Evolutionary conservation across 192 early-diverging fungal genomes (phyloP).

Genomic region (Thamnidium elegans): DNA sequence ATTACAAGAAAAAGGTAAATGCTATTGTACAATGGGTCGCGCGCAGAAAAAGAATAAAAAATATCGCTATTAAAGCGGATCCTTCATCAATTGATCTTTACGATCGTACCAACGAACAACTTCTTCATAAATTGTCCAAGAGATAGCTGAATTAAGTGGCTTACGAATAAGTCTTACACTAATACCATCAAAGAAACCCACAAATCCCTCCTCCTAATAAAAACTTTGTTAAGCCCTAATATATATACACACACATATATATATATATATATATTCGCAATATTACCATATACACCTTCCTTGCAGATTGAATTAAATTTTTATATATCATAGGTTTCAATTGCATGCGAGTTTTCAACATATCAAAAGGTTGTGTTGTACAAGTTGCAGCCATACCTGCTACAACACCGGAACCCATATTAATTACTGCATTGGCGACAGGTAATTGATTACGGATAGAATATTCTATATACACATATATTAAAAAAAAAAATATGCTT

Average conservation of each 20-base stretch:
- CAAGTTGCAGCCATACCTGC: constrained; percentile 74
- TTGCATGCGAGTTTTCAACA: constrained; percentile 92
- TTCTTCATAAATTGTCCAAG: constrained; percentile 93
- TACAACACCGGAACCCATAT: constrained; percentile 46
- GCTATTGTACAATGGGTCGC: no score
- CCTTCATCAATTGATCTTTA: background rate
- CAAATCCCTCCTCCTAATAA: constrained; percentile 62
- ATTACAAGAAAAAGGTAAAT: no score
- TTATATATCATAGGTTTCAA: constrained; percentile 72
- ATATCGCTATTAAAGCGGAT: background rate
- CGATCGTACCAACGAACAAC: constrained; percentile 47
- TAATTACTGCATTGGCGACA: constrained; percentile 36
- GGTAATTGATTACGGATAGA: constrained; percentile 10
- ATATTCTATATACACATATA: background rate
- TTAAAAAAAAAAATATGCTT: background rate
- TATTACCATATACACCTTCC: constrained; percentile 49
- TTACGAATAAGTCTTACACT: constrained; percentile 80
- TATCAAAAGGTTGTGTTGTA: constrained; percentile 91
- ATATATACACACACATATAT: background rate
- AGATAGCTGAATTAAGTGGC: constrained; percentile 78
- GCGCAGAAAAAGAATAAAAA: no score
- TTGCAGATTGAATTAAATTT: constrained; percentile 45
- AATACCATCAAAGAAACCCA: constrained; percentile 83
- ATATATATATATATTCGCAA: background rate
- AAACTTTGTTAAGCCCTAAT: background rate